phyloP scores from a whole-genome alignment of 805 yeast species.

The Saccharomycopsis selenospora region DNA sequence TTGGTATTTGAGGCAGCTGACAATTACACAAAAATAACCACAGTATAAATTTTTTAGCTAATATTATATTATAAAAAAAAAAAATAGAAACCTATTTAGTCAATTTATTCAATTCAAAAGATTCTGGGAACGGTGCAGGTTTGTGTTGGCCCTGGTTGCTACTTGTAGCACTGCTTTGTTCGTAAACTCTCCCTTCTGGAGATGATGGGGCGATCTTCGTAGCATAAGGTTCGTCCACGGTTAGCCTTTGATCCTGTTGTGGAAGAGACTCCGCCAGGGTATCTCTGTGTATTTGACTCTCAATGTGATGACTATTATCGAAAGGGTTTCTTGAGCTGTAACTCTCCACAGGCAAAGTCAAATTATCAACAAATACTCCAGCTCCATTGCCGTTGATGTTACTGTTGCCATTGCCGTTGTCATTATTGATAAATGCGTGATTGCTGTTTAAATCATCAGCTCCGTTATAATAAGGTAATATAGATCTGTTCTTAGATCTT shows the following conservation, averaged over 20 bases:
- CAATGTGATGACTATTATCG: not conserved
- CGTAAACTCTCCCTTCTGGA: not conserved
- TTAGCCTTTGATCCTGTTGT: too few relatives aligned
- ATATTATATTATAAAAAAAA: too few relatives aligned
- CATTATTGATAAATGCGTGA: not conserved
- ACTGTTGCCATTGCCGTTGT: not conserved
- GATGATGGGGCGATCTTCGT: not conserved
- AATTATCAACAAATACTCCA: not conserved
- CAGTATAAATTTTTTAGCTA: too few relatives aligned
- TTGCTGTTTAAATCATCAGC: not conserved
- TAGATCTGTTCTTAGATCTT: too few relatives aligned
- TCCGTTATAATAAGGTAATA: not conserved
- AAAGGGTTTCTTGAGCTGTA: not conserved
- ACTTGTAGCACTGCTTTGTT: not conserved
- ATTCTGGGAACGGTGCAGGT: not conserved
- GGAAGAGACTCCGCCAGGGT: too few relatives aligned
- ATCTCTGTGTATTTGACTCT: too few relatives aligned
- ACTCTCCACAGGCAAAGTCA: not conserved
- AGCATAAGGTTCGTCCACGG: slow-evolving; percentile 1
- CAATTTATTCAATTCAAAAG: too few relatives aligned
- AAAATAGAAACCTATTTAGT: too few relatives aligned
- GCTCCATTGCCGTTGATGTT: not conserved
- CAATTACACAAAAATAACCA: too few relatives aligned
- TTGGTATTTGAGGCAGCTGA: too few relatives aligned
- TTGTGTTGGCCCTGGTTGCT: not conserved